These are phyloP conservation scores for Neofusicoccum laricinum DNA, from an alignment of 2,329 filamentous ascomycete genomes.

Conservation along the genomic window DNA sequence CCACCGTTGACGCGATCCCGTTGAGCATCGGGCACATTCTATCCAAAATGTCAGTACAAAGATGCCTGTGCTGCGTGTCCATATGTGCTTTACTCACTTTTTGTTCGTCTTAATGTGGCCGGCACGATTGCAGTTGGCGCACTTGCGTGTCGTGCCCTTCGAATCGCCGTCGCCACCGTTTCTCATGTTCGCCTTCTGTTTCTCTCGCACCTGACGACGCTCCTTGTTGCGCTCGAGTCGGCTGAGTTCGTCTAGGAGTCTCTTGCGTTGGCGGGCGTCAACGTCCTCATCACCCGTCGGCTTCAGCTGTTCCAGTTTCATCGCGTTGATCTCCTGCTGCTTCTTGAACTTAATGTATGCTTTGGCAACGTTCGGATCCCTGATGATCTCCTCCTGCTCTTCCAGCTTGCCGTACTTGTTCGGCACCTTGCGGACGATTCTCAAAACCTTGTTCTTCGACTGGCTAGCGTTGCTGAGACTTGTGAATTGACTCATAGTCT, in stretches of 20 bases:
- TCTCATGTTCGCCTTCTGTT: constrained; percentile 66
- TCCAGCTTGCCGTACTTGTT: constrained; percentile 65
- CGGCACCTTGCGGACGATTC: constrained; percentile 68
- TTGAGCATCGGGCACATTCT: constrained; percentile 18
- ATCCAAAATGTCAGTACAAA: neutral
- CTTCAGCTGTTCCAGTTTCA: constrained; percentile 61
- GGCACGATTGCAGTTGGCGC: constrained; percentile 93
- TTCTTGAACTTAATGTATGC: constrained; percentile 80
- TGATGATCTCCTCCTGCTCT: constrained; percentile 60
- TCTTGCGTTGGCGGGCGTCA: constrained; percentile 58
- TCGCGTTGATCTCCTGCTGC: constrained; percentile 66
- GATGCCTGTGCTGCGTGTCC: neutral
- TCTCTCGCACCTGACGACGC: constrained; percentile 83
- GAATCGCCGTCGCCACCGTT: constrained; percentile 39
- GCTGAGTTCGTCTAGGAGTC: constrained; percentile 68
- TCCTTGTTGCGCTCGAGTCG: constrained; percentile 90
- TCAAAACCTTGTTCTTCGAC: constrained; percentile 61
- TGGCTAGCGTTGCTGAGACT: constrained; percentile 57
- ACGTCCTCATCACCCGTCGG: constrained; percentile 66
- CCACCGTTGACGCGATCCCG: constrained; percentile 1
- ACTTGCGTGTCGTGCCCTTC: constrained; percentile 73
- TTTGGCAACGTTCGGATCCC: constrained; percentile 81
- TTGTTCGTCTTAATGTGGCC: constrained; percentile 99
- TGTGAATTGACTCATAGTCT: constrained; percentile 60
- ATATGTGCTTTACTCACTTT: constrained; percentile 57